Base-by-base conservation (phyloP, 2,329 filamentous ascomycete genomes). In the Ophiostoma fasciatum region DNA sequence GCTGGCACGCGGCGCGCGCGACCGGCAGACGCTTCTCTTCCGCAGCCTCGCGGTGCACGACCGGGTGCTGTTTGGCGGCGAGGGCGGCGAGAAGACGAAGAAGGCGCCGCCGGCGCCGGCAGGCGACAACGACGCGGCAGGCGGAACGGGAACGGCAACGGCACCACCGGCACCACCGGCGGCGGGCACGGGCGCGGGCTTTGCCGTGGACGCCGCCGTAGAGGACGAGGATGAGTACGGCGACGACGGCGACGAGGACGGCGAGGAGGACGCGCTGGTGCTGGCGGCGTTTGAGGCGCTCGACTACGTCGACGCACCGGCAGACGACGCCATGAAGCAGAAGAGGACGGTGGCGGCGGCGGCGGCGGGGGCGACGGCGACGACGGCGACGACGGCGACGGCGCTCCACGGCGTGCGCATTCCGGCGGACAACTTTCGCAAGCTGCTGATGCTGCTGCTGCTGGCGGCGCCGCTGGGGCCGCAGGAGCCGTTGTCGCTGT, bases 41-140 rank as follows among this genome's bases (percentile, higher is more conserved):
- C 71, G 71, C 48, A 80, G 78, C 47, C 49, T 84, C 45, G 78
- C 79, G 6, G 76, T 84, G 4, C 74, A 78, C 46, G 80, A 84
- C 49, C 67, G 74, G 33, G 66, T 63, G 41, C 53, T 64, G 3
- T 62, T 61, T 11, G 55, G 22, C 6, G 23, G 23, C 6, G 23
- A 25, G 5, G 20, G 20, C 5, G 6, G 5, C 7, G 35, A 34
- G 6, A 35, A 36, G 12, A 35, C 36, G 9, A 22, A 49, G 36
- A 38, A 38, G 31, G 26, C 38, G 5, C 18, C 17, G n/a, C 15
- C 19, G 37, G 39, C 30, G 48, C 28, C 44, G 40, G 38, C 17
- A 15, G 21, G n/a, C n/a, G n/a, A n/a, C n/a, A n/a, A n/a, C n/a
- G n/a, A n/a, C n/a, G n/a, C 32, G 35, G 6, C 36, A 15, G 31